These are phyloP conservation scores for Pascua sp. DNA, from an alignment of 1,284 basidiomycete genomes.

Conservation along the genomic window DNA sequence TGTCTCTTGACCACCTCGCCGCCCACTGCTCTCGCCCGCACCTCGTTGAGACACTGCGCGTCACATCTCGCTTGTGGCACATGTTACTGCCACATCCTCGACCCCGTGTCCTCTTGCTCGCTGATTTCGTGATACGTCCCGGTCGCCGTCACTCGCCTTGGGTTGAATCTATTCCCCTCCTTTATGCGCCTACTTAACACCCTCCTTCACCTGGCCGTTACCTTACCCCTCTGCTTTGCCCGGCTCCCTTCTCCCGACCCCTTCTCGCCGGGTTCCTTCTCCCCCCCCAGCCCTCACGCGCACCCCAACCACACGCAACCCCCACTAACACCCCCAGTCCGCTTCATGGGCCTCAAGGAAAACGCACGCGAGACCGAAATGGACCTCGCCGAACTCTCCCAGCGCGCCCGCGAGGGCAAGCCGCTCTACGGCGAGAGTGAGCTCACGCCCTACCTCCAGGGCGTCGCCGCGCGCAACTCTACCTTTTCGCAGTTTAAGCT, in stretches of 20 bases:
- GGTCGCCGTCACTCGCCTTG: no score
- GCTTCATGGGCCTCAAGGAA: conserved; percentile 96
- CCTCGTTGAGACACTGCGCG: no score
- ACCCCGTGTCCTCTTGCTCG: no score
- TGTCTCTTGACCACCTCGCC: no score
- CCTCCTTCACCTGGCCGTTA: no score
- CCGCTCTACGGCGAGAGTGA: conserved; percentile 78
- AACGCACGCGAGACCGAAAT: conserved; percentile 75
- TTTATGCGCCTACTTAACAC: no score
- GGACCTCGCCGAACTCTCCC: conserved; percentile 72
- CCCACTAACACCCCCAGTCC: conserved; percentile 58
- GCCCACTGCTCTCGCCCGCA: no score
- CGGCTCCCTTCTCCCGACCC: background rate
- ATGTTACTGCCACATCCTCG: no score
- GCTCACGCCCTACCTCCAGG: conserved; percentile 83
- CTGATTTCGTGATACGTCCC: no score
- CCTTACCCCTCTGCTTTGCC: no score
- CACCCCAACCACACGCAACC: background rate
- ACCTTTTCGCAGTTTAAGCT: conserved; percentile 86
- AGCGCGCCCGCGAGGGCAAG: conserved; percentile 67
- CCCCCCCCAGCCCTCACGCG: background rate
- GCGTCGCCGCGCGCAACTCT: conserved; percentile 83
- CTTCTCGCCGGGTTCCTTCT: background rate
- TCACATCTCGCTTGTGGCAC: no score
- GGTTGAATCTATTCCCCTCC: no score